A percentile compares a stretch with the other conserved stretches of the same genome.
phyloP scores from a whole-genome alignment of 306 rosid species.

The Neltuma alba region DNA sequence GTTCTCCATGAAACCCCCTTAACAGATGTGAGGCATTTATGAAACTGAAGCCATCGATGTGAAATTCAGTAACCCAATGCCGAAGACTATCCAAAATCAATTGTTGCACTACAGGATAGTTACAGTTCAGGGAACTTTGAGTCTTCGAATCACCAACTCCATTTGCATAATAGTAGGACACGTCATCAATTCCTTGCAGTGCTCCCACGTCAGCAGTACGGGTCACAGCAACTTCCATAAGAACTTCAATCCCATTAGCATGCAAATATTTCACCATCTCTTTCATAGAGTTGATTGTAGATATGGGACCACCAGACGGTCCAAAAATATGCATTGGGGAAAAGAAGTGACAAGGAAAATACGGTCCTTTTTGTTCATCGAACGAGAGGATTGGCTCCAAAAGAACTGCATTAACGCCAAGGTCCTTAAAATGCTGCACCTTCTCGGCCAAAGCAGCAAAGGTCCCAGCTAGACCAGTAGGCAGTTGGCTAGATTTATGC shows the following conservation, averaged over 20 bases:
- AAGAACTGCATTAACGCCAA: constrained; percentile 80
- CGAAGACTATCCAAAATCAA: constrained; percentile 79
- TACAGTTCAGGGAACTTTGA: constrained; percentile 65
- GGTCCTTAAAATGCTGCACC: constrained; percentile 71
- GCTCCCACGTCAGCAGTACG: constrained; percentile 67
- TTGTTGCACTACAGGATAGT: constrained; percentile 78
- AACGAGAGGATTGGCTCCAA: constrained; percentile 82
- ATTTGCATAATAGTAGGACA: constrained; percentile 57
- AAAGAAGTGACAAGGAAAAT: constrained; percentile 84
- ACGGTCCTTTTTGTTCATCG: constrained; percentile 76
- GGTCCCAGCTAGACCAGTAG: constrained; percentile 71
- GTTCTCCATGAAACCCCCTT: constrained; percentile 67
- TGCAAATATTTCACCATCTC: constrained; percentile 85
- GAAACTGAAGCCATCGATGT: constrained; percentile 90
- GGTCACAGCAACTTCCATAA: constrained; percentile 87
- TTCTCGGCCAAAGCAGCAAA: constrained; percentile 78
- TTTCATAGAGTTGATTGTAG: constrained; percentile 69
- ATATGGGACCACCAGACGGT: constrained; percentile 63
- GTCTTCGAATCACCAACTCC: constrained; percentile 42
- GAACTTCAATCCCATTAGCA: constrained; percentile 84
- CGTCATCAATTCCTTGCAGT: constrained; percentile 78
- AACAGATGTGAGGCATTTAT: constrained; percentile 73
- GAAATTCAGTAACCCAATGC: constrained; percentile 90
- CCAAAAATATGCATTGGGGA: constrained; percentile 65
- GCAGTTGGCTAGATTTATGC: constrained; percentile 68